Conservation (phyloP, 2,329 filamentous ascomycete genomes). For the Elsinoe batatas region DNA sequence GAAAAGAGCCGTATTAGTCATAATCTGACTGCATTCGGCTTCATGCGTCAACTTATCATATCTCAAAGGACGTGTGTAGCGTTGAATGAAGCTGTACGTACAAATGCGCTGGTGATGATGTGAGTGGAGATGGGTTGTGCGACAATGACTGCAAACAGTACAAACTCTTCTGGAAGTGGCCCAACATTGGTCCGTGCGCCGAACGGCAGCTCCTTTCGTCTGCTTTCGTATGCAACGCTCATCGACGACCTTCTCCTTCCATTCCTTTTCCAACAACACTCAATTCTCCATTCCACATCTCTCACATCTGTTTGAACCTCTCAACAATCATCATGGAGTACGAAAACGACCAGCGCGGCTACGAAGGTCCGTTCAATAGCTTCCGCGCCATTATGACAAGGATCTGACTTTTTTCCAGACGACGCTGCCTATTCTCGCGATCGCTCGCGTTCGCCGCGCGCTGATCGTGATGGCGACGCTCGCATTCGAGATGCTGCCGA, state of each 20-base stretch:
- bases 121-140: no score
- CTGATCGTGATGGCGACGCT: conserved; percentile 44
- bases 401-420: conserved; percentile 29
- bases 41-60: no score
- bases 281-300: conserved; percentile 11
- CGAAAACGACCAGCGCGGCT: conserved; percentile 55
- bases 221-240: neutral
- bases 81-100: no score
- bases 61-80: no score
- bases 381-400: conserved; percentile 11
- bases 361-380: conserved; percentile 47
- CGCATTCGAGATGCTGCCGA: conserved; percentile 51
- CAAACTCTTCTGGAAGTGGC: no score
- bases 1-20: no score
- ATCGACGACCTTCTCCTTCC: neutral
- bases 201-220: neutral
- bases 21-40: no score
- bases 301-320: conserved; percentile 12
- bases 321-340: conserved; percentile 46
- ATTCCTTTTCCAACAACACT: conserved; percentile 9
- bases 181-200: neutral
- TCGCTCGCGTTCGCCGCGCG: conserved; percentile 55
- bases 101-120: no score
- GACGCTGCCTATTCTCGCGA: conserved; percentile 57
- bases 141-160: no score